Conservation (phyloP, 1,284 basidiomycete genomes). For the Trametes versicolor region DNA sequence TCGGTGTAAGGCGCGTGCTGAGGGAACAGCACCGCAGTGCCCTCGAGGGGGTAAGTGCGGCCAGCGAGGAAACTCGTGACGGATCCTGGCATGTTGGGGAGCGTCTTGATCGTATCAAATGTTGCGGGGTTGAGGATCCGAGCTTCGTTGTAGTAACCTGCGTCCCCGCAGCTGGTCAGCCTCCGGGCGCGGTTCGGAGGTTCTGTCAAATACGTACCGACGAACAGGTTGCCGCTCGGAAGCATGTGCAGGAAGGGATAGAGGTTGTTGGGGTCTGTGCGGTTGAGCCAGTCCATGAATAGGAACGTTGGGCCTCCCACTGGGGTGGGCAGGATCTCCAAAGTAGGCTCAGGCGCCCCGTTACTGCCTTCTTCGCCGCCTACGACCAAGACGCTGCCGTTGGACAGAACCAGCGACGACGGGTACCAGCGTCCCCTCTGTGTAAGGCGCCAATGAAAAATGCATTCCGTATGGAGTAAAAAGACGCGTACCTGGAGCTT, state of each 20-base stretch:
- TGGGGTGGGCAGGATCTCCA: constrained; percentile 66
- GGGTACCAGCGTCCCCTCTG: constrained; percentile 81
- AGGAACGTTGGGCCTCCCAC: constrained; percentile 52
- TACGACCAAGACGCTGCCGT: constrained; percentile 76
- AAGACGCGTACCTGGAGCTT: constrained; percentile 55
- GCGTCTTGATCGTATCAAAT: constrained; percentile 63
- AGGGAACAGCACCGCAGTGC: constrained; percentile 74
- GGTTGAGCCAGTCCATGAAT: constrained; percentile 57
- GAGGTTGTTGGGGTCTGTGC: constrained; percentile 79
- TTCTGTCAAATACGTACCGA: constrained; percentile 54
- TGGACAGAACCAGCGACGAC: constrained; percentile 67
- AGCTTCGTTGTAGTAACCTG: constrained; percentile 82
- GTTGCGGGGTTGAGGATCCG: constrained; percentile 74
- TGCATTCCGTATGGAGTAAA: neutral
- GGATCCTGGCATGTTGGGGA: constrained; percentile 79
- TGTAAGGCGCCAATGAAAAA: constrained; percentile 2
- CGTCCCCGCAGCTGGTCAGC: constrained; percentile 6
- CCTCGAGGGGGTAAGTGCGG: constrained; percentile 82
- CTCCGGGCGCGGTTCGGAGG: neutral
- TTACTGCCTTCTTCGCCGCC: constrained; percentile 81
- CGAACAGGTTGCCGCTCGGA: constrained; percentile 71
- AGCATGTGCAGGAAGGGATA: constrained; percentile 81
- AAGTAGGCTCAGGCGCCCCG: constrained; percentile 66
- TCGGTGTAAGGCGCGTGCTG: constrained; percentile 76
- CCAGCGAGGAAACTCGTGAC: constrained; percentile 80